phyloP scores from a whole-genome alignment of 441 rosid species.

The Syzygium syzygioides region DNA sequence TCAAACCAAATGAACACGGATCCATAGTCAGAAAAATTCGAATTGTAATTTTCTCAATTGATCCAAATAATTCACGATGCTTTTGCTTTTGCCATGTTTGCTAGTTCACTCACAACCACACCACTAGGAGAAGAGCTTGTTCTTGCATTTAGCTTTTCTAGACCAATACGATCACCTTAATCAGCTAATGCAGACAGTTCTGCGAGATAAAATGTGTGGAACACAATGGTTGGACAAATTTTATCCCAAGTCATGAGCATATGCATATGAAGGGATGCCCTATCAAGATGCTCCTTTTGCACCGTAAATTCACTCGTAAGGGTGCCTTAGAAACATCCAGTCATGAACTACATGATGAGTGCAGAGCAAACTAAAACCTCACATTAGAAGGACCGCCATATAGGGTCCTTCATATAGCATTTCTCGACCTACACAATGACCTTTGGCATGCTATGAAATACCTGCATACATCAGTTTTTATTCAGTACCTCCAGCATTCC shows the following conservation, averaged over 20 bases:
- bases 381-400: too few species aligned
- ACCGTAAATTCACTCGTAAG: neutral
- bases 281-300: neutral
- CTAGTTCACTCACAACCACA: neutral
- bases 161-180: fast-evolving
- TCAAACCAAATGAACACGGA: neutral
- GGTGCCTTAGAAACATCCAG: neutral
- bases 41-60: neutral
- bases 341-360: neutral
- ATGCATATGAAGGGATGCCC: neutral
- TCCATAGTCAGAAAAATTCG: fast-evolving
- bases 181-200: fast-evolving
- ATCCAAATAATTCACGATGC: neutral
- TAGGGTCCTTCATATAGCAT: too few species aligned
- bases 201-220: neutral
- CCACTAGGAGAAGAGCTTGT: neutral
- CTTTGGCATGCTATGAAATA: too few species aligned
- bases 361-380: too few species aligned
- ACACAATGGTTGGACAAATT: neutral
- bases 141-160: neutral
- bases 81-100: neutral
- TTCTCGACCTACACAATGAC: too few species aligned
- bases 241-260: neutral
- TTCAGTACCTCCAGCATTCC: neutral
- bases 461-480: neutral